Evolutionary conservation across 192 early-diverging fungal species (phyloP), one percentile per base, ranked within the genome.

Genomic region (Linnemannia hyalina): DNA sequence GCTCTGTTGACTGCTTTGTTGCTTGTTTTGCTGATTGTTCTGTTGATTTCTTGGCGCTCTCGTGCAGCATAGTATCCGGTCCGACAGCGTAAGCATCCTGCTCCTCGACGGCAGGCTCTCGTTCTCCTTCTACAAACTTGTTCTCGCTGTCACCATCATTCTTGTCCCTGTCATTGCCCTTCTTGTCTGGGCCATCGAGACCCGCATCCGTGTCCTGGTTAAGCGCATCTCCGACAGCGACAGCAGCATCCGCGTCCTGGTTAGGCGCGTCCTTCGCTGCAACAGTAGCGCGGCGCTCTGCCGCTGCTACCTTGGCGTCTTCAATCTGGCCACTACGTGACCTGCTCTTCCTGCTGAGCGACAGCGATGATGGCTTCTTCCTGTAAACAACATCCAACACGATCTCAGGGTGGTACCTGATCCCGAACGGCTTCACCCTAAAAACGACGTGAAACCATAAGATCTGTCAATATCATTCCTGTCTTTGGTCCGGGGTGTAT

Each of bases 351-450:
- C 38, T n/a, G 22, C 23, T 57, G 47, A 20, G 0, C 47, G 47
- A 13, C 47, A 4, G 18, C 0, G 47, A 18, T 13, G 47, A 49
- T 16, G 47, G 16, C 47, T 60, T 22, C 60, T 38, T 26, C 54
- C 54, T n/a, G 23, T 80, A 85, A 32, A 85, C 49, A 20, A 85
- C 70, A 68, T 85, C 83, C 74, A 85, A 55, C 11, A 85, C 23
- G 2, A 42, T 49, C 26, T 52, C 73, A 0, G 83, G 78, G 18
- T 80, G 78, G 29, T 85, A 79, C 15, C 63, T 80, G 57, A 85
- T 85, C 44, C 83, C 83, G 52, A 80, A 78, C 8, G 83, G 83
- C 26, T 54, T 70, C 9, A 85, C 42, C 35, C 78, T 85, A 57
- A 44, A 36, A 36, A 22, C 3, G 4, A 54, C 22, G 52, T 22